Evolutionary conservation across 192 early-diverging fungal genomes (phyloP).

Genomic region (Funneliformis geosporum): DNA sequence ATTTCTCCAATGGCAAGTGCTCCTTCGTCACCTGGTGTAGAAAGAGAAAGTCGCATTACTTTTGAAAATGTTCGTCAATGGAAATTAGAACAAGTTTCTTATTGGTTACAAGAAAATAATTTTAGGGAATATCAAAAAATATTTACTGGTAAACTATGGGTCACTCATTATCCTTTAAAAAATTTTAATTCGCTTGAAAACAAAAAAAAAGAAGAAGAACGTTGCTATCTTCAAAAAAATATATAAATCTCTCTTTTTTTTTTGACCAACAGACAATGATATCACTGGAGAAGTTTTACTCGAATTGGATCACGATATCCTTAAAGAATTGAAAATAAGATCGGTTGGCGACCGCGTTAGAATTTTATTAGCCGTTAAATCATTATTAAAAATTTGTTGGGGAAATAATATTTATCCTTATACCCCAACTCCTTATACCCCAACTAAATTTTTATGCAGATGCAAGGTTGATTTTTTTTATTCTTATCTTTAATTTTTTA

Average conservation of each 20-base stretch:
- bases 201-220: no score
- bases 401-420: conserved; percentile 23
- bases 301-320: conserved; percentile 78
- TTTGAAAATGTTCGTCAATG: conserved; percentile 47
- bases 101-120: conserved; percentile 56
- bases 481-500: background rate
- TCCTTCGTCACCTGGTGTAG: conserved; percentile 10
- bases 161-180: no score
- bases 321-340: conserved; percentile 80
- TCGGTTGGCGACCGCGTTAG: conserved; percentile 84
- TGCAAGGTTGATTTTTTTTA: background rate
- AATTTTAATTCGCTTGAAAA: no score
- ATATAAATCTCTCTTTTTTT: background rate
- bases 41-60: conserved; percentile 7
- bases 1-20: background rate
- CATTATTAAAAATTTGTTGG: conserved; percentile 64
- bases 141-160: conserved; percentile 35
- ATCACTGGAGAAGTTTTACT: conserved; percentile 82
- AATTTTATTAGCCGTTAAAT: conserved; percentile 75
- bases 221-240: background rate
- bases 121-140: conserved; percentile 51
- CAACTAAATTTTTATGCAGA: background rate
- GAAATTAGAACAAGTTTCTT: conserved; percentile 51
- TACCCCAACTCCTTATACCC: background rate
- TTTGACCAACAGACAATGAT: conserved; percentile 57